Conservation (phyloP, 1,284 basidiomycete genomes). For the Naganishia sp. region DNA sequence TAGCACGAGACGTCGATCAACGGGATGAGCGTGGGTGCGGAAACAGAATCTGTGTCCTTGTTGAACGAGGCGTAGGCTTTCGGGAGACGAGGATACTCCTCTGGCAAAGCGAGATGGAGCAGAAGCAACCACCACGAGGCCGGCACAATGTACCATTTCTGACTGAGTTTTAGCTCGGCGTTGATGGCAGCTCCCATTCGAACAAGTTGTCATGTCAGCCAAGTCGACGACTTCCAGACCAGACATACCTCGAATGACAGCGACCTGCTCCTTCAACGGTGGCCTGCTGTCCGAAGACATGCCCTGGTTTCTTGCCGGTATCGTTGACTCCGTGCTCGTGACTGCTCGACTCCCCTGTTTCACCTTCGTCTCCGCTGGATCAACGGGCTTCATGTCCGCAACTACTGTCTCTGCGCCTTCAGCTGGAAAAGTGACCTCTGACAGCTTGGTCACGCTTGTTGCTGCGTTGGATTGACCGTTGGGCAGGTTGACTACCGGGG, state of each 20-base stretch:
- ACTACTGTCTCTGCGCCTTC: constrained; percentile 38
- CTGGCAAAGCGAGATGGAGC: constrained; percentile 36
- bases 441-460: constrained; percentile 25
- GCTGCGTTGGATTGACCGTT: constrained; percentile 17
- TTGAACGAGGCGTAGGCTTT: constrained; percentile 35
- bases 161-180: constrained; percentile 41
- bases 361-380: background rate
- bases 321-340: background rate
- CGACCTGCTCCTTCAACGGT: constrained; percentile 25
- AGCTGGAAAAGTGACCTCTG: constrained; percentile 24
- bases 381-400: constrained; percentile 34
- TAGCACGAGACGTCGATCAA: constrained; percentile 37
- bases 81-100: constrained; percentile 19
- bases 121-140: constrained; percentile 40
- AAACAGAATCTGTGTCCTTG: constrained; percentile 13
- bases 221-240: too few species aligned
- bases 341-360: background rate
- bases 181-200: constrained; percentile 37
- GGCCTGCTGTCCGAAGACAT: constrained; percentile 11
- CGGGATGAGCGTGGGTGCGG: constrained; percentile 25
- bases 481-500: constrained; percentile 38
- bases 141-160: constrained; percentile 47
- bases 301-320: constrained; percentile 1
- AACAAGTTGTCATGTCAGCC: too few species aligned
- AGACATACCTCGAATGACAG: constrained; percentile 26